Percentiles rank a stretch among this genome's conserved stretches.
Evolutionary conservation across 352 stramenopile species (phyloP).

Genomic region (Phytophthora foliorum): DNA sequence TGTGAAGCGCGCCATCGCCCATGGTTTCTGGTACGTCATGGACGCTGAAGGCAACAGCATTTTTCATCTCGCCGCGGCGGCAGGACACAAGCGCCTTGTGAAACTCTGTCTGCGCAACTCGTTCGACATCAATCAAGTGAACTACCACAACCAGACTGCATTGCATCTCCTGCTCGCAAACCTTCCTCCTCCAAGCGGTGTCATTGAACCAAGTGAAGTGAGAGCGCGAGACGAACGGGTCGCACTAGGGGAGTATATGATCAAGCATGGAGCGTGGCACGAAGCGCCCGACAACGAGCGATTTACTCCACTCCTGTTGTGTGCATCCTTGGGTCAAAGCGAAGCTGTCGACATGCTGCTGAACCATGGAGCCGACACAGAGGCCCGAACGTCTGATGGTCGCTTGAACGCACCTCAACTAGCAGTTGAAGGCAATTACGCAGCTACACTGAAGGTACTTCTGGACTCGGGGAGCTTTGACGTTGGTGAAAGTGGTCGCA

Average conservation of each 20-base stretch:
- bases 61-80: conserved; percentile 72
- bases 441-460: conserved; percentile 54
- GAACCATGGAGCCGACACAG: conserved; percentile 67
- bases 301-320: conserved; percentile 74
- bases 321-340: conserved; percentile 62
- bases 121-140: conserved; percentile 80
- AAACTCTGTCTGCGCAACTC: conserved; percentile 84
- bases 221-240: conserved; percentile 51
- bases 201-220: conserved; percentile 13
- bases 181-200: conserved; percentile 31
- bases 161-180: conserved; percentile 83
- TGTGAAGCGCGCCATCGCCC: conserved; percentile 63
- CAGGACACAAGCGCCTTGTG: conserved; percentile 78
- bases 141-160: conserved; percentile 63
- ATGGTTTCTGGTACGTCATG: conserved; percentile 57
- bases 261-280: conserved; percentile 87
- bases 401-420: conserved; percentile 62
- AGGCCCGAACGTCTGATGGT: conserved; percentile 45
- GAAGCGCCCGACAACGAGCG: conserved; percentile 72
- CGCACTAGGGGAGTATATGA: conserved; percentile 79
- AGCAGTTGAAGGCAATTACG: conserved; percentile 72
- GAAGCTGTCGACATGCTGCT: conserved; percentile 78
- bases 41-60: conserved; percentile 77
- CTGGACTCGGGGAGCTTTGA: conserved; percentile 65
- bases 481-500: conserved; percentile 37